A percentile compares a stretch with the other conserved stretches of the same genome.
Evolutionary conservation across 2,329 filamentous ascomycete genomes (phyloP).

Genomic region (Cladorrhinum sp.): DNA sequence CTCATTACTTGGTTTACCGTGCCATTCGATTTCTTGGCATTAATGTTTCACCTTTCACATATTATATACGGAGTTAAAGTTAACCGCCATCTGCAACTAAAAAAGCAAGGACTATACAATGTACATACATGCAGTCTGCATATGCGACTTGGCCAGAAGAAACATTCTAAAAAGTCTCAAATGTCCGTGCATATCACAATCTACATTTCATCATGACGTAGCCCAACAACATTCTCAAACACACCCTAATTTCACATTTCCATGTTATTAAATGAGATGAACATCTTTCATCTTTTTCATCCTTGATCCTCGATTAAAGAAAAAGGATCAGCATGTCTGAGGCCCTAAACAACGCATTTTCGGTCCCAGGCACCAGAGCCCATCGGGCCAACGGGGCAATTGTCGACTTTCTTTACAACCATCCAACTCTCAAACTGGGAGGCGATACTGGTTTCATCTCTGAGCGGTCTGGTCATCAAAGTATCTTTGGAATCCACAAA

Average conservation of each 20-base stretch:
- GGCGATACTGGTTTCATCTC: constrained; percentile 6
- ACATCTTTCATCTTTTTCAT: not conserved
- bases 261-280: not conserved
- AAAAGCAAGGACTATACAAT: not conserved
- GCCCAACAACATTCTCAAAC: not conserved
- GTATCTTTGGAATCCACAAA: constrained; percentile 12
- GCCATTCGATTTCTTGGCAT: too few relatives aligned
- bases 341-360: not conserved
- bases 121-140: not conserved
- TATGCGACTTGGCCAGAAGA: not conserved
- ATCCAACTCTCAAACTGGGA: constrained; percentile 17
- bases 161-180: not conserved
- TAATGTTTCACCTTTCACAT: too few relatives aligned
- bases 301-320: not conserved
- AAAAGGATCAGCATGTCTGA: not conserved
- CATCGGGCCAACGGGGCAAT: constrained; percentile 9
- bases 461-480: constrained; percentile 15
- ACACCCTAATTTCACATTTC: not conserved
- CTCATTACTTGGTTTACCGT: too few relatives aligned
- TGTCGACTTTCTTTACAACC: constrained; percentile 14
- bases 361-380: constrained; percentile 11
- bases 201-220: not conserved
- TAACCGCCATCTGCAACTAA: not conserved
- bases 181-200: not conserved
- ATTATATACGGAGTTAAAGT: too few relatives aligned